Conservation (phyloP, 163 green algal species). For the Scenedesmus sp. region DNA sequence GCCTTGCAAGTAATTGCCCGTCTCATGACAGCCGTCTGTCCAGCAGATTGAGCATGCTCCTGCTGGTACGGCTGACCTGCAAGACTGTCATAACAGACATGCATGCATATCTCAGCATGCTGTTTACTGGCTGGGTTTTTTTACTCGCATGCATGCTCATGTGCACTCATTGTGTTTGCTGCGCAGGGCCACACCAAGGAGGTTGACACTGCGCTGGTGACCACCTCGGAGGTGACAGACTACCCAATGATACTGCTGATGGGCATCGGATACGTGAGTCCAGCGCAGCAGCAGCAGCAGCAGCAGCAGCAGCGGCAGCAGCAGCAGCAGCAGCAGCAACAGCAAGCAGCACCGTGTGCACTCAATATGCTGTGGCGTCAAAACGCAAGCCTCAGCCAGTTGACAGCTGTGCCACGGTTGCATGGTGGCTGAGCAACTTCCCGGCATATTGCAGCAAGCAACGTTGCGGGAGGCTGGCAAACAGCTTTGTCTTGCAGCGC, state of each 20-base stretch:
- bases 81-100: not conserved
- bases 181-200: slow-evolving; percentile 34
- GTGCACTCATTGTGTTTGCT: not conserved
- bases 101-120: not conserved
- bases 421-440: not conserved
- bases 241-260: slow-evolving; percentile 51
- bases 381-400: too few species aligned
- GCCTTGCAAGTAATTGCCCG: not conserved
- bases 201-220: slow-evolving; percentile 50
- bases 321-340: not conserved
- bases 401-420: not conserved
- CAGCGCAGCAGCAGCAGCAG: not conserved
- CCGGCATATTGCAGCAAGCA: too few species aligned
- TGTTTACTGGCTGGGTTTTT: not conserved
- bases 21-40: not conserved
- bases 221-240: slow-evolving; percentile 42
- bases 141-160: not conserved
- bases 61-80: not conserved
- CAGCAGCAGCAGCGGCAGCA: too few species aligned
- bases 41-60: not conserved
- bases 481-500: not conserved
- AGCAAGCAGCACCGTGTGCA: not conserved
- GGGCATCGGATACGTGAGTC: slow-evolving; percentile 34
- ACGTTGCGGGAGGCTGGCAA: not conserved
- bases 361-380: not conserved